Evolutionary conservation across 352 stramenopile genomes (phyloP), one percentile per base, ranked within the genome.

Genomic region (Pythium diclinum): DNA sequence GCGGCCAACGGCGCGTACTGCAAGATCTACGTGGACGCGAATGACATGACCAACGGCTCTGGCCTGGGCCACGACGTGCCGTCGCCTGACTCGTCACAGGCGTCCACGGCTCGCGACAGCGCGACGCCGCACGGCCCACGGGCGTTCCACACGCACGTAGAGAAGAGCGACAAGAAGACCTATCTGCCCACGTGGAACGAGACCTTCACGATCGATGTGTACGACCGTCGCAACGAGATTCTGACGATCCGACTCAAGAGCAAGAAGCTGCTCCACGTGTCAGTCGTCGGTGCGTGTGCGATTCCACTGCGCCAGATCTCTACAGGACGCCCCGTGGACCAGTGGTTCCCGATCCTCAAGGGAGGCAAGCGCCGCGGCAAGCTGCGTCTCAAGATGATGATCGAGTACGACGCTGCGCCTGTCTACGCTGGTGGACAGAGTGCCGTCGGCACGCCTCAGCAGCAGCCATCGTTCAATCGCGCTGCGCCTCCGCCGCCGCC

Each of bases 221-320:
- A 42, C 30, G 61, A 69, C 42, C 61, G 56, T 6, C 61, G 17
- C 40, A 46, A 59, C 8, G 76, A 86, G 68, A 83, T 89, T 54
- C 58, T 89, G 21, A 87, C 75, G 49, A 73, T 89, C 21, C 80
- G 80, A 32, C 69, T 89, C 47, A 89, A 89, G 67, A 89, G 78
- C 68, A 78, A 86, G 58, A 79, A 89, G 57, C 54, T 85, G 14
- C 76, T 89, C 40, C 83, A 83, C 68, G 80, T 76, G 21, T 72
- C 74, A 14, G 75, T 83, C 1, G 69, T 87, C 16, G 80, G 76
- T 9, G 72, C 76, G 0, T 87, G 78, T 59, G 78, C 75, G 54
- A 74, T 89, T 36, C 82, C 74, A 28, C 67, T 89, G 33, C 64
- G 69, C n/a, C 76, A 85, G 59, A 68, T 87, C 48, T 65, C 66